phyloP scores from a whole-genome alignment of 768 basidiomycete species.

The Xerocomus brunneocitrinus region DNA sequence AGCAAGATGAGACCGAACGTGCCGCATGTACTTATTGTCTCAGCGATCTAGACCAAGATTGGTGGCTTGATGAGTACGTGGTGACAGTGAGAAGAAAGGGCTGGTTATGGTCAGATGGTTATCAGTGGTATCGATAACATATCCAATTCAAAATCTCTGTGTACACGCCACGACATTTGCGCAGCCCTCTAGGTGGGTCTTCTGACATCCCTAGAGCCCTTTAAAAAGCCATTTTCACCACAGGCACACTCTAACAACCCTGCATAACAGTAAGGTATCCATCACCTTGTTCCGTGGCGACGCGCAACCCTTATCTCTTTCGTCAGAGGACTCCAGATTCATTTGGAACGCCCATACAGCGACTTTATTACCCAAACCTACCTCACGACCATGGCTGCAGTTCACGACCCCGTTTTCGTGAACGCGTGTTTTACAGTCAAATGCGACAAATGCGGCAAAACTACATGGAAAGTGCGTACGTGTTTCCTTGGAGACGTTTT shows the following conservation, averaged over 20 bases:
- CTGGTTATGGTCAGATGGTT: constrained; percentile 11
- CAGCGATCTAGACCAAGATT: neutral
- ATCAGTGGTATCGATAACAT: neutral
- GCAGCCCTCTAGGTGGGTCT: neutral
- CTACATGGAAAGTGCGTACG: constrained; percentile 60
- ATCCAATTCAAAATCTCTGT: constrained; percentile 9
- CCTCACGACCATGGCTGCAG: constrained; percentile 23
- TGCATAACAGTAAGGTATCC: constrained; percentile 10
- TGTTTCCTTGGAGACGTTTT: constrained; percentile 26
- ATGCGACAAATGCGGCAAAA: constrained; percentile 63
- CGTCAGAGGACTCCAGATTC: constrained; percentile 12
- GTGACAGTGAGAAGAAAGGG: constrained; percentile 8
- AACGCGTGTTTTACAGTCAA: constrained; percentile 54
- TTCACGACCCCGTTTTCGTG: constrained; percentile 34
- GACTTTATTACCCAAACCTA: constrained; percentile 34
- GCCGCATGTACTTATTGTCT: neutral
- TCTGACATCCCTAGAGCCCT: neutral
- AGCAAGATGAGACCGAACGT: neutral
- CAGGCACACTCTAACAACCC: neutral
- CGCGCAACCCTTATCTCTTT: neutral
- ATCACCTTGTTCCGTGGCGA: constrained; percentile 7
- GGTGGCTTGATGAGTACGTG: constrained; percentile 5
- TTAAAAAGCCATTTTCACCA: constrained; percentile 1
- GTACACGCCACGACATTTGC: neutral
- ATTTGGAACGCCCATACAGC: constrained; percentile 10